Percentiles rank a stretch among this genome's conserved stretches.
Conservation (phyloP, 2,329 filamentous ascomycete species). For the Aphanoascus verrucosus region DNA sequence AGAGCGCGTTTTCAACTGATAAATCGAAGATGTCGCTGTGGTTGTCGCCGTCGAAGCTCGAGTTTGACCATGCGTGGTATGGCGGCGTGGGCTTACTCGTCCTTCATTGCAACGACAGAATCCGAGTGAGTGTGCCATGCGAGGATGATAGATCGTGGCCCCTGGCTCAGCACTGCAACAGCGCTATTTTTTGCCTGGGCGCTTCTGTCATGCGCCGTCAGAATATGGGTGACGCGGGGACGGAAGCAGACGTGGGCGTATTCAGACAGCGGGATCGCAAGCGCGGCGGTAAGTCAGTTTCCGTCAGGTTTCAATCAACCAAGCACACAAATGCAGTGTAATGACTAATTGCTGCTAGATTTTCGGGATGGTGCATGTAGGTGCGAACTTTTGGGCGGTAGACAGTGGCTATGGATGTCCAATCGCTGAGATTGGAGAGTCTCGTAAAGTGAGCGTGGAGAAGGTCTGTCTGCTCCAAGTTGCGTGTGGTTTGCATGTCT, state of each 20-base stretch:
- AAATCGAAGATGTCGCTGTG: too few species aligned
- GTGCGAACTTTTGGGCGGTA: slow-evolving; percentile 1
- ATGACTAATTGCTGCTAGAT: slow-evolving; percentile 1
- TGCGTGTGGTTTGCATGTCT: neutral
- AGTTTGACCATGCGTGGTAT: too few species aligned
- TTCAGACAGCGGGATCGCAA: neutral
- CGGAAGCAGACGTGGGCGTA: slow-evolving; percentile 3
- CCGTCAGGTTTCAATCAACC: too few species aligned
- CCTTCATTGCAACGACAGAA: neutral
- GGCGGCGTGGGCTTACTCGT: too few species aligned
- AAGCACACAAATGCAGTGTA: neutral
- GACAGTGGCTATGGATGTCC: slow-evolving; percentile 1
- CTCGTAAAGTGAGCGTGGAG: neutral
- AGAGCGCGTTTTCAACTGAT: too few species aligned
- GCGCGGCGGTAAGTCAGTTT: slow-evolving; percentile 4
- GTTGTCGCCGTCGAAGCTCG: too few species aligned
- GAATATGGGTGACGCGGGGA: slow-evolving; percentile 9
- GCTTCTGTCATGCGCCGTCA: slow-evolving; percentile 1
- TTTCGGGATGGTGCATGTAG: slow-evolving; percentile 1
- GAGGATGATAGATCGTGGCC: neutral
- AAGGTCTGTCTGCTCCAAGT: slow-evolving; percentile 1
- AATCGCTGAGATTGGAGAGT: neutral
- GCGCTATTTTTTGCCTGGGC: slow-evolving; percentile 11
- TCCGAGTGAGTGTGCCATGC: neutral
- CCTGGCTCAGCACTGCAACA: slow-evolving; percentile 10